Percentiles rank a stretch among this genome's conserved stretches.
Evolutionary conservation across 176 grass and related monocot species (phyloP).

Genomic region (Hordeum marinum): DNA sequence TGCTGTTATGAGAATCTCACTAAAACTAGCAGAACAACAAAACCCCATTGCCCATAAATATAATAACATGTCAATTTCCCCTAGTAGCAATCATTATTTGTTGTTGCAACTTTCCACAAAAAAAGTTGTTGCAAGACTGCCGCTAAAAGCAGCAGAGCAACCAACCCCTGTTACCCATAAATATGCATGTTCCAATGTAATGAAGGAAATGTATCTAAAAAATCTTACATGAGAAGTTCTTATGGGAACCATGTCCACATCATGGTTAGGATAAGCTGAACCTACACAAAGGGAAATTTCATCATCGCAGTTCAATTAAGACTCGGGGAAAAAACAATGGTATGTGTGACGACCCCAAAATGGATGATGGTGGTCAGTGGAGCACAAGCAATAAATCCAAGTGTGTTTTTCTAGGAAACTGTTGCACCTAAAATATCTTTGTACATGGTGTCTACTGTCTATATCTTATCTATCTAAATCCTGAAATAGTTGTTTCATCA

Average conservation of each 20-base stretch:
- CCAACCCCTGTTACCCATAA: not conserved
- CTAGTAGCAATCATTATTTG: not conserved
- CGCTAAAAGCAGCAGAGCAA: not conserved
- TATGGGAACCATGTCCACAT: conserved; percentile 35
- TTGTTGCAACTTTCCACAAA: not conserved
- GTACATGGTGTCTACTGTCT: not conserved
- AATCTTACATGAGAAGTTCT: conserved; percentile 49
- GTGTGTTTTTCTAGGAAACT: not conserved
- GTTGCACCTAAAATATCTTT: not conserved
- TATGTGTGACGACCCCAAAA: not conserved
- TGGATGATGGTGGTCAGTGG: not conserved
- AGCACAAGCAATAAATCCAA: not conserved
- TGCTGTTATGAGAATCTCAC: not conserved
- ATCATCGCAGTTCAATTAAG: conserved; percentile 6
- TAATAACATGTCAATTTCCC: not conserved
- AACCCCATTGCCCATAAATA: not conserved
- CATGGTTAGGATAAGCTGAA: conserved; percentile 48
- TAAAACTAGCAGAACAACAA: not conserved
- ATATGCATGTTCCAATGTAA: conserved; percentile 9
- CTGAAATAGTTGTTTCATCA: not conserved
- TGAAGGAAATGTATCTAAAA: conserved; percentile 10
- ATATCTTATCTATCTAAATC: not conserved
- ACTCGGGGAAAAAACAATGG: not conserved
- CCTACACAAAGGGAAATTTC: conserved; percentile 38
- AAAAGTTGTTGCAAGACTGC: not conserved